Base-by-base conservation (phyloP, 345 rosid species). In the Turritis glabra region DNA sequence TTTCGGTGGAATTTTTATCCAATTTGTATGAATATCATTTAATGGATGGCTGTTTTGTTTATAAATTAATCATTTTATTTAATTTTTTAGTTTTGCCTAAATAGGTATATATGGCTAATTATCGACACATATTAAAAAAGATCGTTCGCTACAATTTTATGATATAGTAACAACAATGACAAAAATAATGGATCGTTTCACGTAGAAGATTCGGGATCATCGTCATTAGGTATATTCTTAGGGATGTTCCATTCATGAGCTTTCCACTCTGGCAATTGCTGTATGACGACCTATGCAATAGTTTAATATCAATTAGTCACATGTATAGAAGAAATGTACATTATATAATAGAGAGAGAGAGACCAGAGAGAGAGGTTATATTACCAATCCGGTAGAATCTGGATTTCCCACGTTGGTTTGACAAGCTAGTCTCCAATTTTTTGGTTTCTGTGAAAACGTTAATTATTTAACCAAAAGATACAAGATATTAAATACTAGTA, bases 221-320 rank as follows among this genome's bases (percentile, higher is more conserved):
- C 50, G 18, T 69, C 72, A 38, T 27, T 48, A 67, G 81, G 74
- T 21, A 78, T 15, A 33, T 64, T 35, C 75, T 66, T 84, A 50
- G 88, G 81, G 23, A 75, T 82, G 21, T 69, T 83, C 98, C 98
- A 91, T 81, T 89, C 97, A 79, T 93, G 98, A 22, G 83, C 91
- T 79, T 93, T 93, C 98, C 98, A 91, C 72, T 93, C 98, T 8
- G 97, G 97, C 67, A 93, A 76, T 64, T 91, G 97, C 65, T 93
- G 98, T 65, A 93, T 81, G 30, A 89, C 90, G 43, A 93, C 85
- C 98, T 89, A 85, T 52, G 15, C 21, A 22, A 18, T 69, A 17
- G 0, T 25, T 64, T 21, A 27, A 22, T 5, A 19, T 7, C 26
- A 26, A n/a, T 47, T 5, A 55, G 22, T 69, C 71, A 62, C 58